A percentile compares a stretch with the other conserved stretches of the same genome.
Evolutionary conservation across 78 protist species (phyloP).

Genomic region (Emiliania huxleyi): DNA sequence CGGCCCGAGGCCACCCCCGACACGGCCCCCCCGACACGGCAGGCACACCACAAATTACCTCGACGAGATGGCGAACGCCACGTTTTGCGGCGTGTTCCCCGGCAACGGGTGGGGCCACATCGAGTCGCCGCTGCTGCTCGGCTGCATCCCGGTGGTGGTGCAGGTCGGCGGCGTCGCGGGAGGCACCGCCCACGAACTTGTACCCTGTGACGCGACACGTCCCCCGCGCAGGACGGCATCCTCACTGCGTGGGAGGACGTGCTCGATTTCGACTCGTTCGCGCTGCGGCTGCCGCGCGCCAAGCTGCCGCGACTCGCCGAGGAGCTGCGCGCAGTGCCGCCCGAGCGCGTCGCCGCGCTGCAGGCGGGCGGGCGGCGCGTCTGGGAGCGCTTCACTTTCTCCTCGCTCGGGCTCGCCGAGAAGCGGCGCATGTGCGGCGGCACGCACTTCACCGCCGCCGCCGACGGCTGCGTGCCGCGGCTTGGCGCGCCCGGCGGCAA

Average conservation of each 20-base stretch:
- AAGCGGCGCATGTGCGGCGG: background rate
- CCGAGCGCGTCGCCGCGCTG: background rate
- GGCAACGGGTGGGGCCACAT: conserved; percentile 7
- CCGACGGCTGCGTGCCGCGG: background rate
- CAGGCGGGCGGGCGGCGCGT: background rate
- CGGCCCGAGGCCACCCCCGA: too few relatives aligned
- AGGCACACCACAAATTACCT: background rate
- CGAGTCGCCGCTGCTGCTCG: background rate
- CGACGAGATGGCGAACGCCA: background rate
- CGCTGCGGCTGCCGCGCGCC: background rate
- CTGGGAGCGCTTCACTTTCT: conserved; percentile 1
- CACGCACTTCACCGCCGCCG: background rate
- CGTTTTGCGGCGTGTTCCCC: background rate
- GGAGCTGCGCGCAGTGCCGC: background rate
- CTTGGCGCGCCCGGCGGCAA: background rate
- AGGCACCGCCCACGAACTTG: too few relatives aligned
- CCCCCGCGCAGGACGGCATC: background rate
- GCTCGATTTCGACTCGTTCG: background rate
- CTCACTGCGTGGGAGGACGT: background rate
- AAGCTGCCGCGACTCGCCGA: background rate
- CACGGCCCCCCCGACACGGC: too few relatives aligned
- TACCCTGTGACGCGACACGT: too few relatives aligned
- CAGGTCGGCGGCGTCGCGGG: too few relatives aligned
- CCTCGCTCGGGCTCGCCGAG: background rate
- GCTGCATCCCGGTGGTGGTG: conserved; percentile 5